phyloP scores from a whole-genome alignment of 192 early-diverging fungal genomes.

The Coemansia sp. region DNA sequence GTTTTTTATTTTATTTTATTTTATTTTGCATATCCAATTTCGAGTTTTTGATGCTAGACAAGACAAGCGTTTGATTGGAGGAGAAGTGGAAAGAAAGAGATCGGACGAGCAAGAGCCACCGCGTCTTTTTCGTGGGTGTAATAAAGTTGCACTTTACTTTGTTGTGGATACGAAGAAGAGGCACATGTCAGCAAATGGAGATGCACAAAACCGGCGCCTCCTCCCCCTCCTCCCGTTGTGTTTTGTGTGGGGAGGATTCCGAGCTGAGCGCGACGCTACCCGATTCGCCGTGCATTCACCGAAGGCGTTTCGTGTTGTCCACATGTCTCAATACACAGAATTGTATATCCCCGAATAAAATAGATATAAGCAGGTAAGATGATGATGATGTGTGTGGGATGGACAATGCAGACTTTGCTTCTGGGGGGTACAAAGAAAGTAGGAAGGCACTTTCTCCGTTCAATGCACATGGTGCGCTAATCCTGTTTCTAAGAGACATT shows the following conservation, averaged over 20 bases:
- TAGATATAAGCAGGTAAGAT: background rate
- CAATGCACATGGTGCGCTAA: constrained; percentile 2
- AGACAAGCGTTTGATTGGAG: background rate
- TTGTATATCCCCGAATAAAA: background rate
- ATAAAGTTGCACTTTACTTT: background rate
- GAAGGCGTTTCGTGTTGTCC: background rate
- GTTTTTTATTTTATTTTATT: background rate
- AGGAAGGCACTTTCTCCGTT: background rate
- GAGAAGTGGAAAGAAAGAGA: background rate
- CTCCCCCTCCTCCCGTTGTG: background rate
- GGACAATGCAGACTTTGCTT: background rate
- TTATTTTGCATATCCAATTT: background rate
- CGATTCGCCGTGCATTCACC: background rate
- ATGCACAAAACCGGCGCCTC: background rate
- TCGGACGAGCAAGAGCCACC: background rate
- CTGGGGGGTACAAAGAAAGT: background rate
- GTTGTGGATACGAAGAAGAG: background rate
- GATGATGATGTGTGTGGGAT: background rate
- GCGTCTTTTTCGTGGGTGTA: background rate
- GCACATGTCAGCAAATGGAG: constrained; percentile 2
- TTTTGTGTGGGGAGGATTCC: background rate
- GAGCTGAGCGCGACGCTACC: background rate
- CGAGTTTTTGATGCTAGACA: background rate
- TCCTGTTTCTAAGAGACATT: background rate
- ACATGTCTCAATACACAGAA: background rate